These are phyloP conservation scores for Crucibulum laeve DNA, from an alignment of 768 basidiomycete genomes.

Conservation along the genomic window DNA sequence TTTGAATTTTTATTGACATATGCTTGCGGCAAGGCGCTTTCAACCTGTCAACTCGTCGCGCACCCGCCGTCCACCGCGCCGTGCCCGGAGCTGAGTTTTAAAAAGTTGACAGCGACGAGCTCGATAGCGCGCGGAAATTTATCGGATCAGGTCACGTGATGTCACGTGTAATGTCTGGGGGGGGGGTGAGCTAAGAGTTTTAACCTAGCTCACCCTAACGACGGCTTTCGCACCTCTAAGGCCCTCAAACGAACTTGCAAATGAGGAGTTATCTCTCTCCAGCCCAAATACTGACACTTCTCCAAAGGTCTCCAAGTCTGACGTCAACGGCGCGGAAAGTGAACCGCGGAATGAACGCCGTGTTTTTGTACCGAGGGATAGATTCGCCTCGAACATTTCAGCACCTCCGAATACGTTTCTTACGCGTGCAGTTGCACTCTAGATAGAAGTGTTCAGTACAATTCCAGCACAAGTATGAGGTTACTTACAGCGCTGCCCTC, in stretches of 20 bases:
- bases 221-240: constrained; percentile 61
- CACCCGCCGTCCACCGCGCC: too few relatives aligned
- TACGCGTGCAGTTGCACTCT: constrained; percentile 76
- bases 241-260: constrained; percentile 67
- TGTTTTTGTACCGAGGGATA: constrained; percentile 85
- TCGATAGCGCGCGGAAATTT: too few relatives aligned
- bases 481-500: constrained; percentile 87
- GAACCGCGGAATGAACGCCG: constrained; percentile 76
- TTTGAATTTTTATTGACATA: too few relatives aligned
- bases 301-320: constrained; percentile 61
- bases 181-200: too few relatives aligned
- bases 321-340: constrained; percentile 55
- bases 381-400: constrained; percentile 79
- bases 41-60: too few relatives aligned
- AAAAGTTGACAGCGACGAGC: too few relatives aligned
- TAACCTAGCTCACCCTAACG: constrained; percentile 71
- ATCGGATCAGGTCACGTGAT: too few relatives aligned
- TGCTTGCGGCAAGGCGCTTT: too few relatives aligned
- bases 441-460: constrained; percentile 1
- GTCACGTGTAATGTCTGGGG: too few relatives aligned
- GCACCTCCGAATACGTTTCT: constrained; percentile 91
- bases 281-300: constrained; percentile 69
- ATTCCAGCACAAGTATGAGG: not conserved
- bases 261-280: constrained; percentile 77
- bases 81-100: too few relatives aligned